Evolutionary conservation across 805 yeast genomes (phyloP), one percentile per base, ranked within the genome.

Genomic region (Metschnikowia anglica): DNA sequence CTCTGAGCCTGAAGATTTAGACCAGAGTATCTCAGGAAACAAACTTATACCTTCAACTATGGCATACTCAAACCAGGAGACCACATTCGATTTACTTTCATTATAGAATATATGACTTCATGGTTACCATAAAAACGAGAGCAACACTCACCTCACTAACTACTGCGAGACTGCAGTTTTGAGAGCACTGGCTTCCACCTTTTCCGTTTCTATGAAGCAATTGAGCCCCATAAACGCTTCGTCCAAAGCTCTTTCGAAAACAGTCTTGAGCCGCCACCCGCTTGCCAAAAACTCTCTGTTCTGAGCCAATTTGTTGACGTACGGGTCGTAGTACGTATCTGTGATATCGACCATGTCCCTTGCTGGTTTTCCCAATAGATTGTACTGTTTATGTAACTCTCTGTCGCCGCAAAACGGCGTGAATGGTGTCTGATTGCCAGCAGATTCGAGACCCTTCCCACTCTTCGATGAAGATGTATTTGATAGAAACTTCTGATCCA

Each of bases 321-420:
- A 66, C 7, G 76, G 74, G 49, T 70, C 76, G 41, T 59, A 57
- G 46, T 70, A 70, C 2, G 60, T 69, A 42, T 77, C 74, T 16
- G 91, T 45, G 25, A 58, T 42, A 21, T 60, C 61, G 25, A 56
- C 62, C 26, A 51, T 44, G 19, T 57, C 58, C 11, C 46, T 34
- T 4, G 64, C 58, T 9, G 59, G 57, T 18, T 62, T 54, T 19
- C 51, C 52, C 47, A 70, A 55, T 20, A 81, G 63, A 9, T 62
- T 66, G 63, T 80, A 89, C 21, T 76, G 71, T 41, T 72, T 71
- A 18, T 70, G 63, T 6, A 68, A 47, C 45, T 84, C 82, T 47
- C 93, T 73, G 65, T 91, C 98, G 34, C 97, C 97, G 58, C 83
- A 81, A 66, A 91, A 91, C 7, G 98, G 98, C 9, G 98, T 89